Evolutionary conservation across 306 rosid species (phyloP), one percentile per base, ranked within the genome.

Genomic region (Clitoria ternatea): DNA sequence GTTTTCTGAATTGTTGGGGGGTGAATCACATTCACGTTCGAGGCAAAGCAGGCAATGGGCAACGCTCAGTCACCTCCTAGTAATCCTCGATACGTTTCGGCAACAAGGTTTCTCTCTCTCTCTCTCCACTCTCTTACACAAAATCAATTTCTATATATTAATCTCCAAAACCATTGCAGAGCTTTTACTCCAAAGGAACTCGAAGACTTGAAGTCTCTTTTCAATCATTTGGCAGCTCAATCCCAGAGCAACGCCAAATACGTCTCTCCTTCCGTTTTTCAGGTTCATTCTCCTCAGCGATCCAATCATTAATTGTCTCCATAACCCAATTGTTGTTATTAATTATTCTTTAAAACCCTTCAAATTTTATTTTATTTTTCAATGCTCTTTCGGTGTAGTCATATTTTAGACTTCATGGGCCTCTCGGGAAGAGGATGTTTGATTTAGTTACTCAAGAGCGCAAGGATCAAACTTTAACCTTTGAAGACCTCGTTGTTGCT

Each of bases 401-500:
- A 3, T 74, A 75, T 85, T 90, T 88, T 69, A 85, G 77, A 80
- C 81, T 90, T 14, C 66, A 43, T 43, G 92, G 92, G 44, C 89
- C 84, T 61, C 73, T 94, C 33, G 97, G 96, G 43, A 95, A 84
- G 56, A 80, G 97, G 60, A 43, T 84, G 84, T 89, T 89, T 63
- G 87, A 85, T 83, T 80, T 94, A 35, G 87, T 84, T 78, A 76
- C 95, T 17, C 94, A 83, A 61, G 74, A 89, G 57, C 90, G 98
- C 27, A 83, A 84, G 83, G 97, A 93, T 79, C 82, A 83, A 26
- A 79, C 65, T n/a, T 84, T 94, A 75, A 84, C 89, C 26, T 89
- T 87, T 70, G 91, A 90, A 77, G 98, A 90, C 82, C 90, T 94
- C 10, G 92, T 94, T 39, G 27, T 90, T 52, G 86, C 97, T 70